Evolutionary conservation across 352 stramenopile genomes (phyloP).

Genomic region (Bremia lactucae): DNA sequence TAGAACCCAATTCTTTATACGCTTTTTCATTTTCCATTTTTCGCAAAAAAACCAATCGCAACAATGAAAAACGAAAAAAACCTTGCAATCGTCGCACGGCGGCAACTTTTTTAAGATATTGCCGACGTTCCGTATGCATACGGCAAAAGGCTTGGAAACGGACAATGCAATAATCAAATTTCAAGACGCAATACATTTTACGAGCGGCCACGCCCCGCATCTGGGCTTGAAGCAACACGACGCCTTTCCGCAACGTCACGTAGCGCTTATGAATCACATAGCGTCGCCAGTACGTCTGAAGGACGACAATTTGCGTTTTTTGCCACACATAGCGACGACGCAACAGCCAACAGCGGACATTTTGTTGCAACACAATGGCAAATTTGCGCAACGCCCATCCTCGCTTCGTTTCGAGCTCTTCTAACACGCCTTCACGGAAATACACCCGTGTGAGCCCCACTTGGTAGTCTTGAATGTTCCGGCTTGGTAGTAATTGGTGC

Average conservation of each 20-base stretch:
- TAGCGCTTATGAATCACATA: constrained; percentile 55
- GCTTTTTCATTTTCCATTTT: constrained; percentile 81
- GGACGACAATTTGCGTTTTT: constrained; percentile 32
- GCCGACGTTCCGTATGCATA: constrained; percentile 35
- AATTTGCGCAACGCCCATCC: constrained; percentile 62
- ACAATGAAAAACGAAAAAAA: constrained; percentile 68
- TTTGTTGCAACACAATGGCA: constrained; percentile 65
- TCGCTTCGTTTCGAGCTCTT: constrained; percentile 65
- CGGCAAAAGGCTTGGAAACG: constrained; percentile 65
- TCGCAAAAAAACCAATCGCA: constrained; percentile 61
- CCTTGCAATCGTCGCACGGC: constrained; percentile 52
- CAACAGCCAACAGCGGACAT: constrained; percentile 52
- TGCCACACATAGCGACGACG: constrained; percentile 39
- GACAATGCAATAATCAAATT: constrained; percentile 69
- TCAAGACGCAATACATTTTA: constrained; percentile 55
- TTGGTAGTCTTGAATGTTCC: constrained; percentile 79
- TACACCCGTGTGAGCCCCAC: constrained; percentile 79
- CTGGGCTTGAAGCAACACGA: constrained; percentile 52
- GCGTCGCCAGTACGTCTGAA: constrained; percentile 72
- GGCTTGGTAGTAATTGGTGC: constrained; percentile 46
- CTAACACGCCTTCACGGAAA: constrained; percentile 77
- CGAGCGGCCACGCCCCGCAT: constrained; percentile 46
- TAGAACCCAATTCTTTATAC: constrained; percentile 59
- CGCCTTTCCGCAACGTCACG: constrained; percentile 30
- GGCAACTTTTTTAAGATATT: constrained; percentile 39